phyloP scores from a whole-genome alignment of 164 flowering plant genomes.

The Berberis thunbergii region DNA sequence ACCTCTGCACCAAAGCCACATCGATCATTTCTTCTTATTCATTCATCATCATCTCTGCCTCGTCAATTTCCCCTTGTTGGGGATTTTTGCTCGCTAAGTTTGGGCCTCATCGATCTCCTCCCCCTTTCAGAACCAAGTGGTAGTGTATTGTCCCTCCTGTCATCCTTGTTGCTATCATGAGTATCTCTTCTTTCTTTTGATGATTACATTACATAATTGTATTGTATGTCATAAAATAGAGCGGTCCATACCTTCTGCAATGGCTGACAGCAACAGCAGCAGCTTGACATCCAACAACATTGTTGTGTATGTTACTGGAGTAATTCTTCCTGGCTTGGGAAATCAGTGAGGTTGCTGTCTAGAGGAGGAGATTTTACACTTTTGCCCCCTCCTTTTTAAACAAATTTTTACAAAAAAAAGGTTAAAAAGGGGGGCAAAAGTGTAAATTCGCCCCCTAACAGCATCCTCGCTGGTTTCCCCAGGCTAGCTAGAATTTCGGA shows the following conservation, averaged over 20 bases:
- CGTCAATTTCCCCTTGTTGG: constrained; percentile 56
- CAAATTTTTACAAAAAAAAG: no score
- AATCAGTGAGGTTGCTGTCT: no score
- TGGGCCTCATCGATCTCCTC: constrained; percentile 54
- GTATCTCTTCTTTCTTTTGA: background rate
- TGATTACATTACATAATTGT: background rate
- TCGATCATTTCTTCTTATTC: constrained; percentile 30
- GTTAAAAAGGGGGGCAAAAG: no score
- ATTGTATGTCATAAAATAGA: constrained; percentile 30
- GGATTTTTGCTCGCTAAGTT: constrained; percentile 56
- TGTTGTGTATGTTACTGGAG: constrained; percentile 93
- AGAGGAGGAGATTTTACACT: no score
- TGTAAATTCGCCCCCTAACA: no score
- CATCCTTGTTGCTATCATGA: constrained; percentile 8
- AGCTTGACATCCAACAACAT: constrained; percentile 21
- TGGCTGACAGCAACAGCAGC: constrained; percentile 29
- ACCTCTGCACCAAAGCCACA: constrained; percentile 9
- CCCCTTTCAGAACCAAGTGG: constrained; percentile 26
- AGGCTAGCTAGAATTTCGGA: no score
- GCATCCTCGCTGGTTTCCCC: no score
- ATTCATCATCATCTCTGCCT: constrained; percentile 14
- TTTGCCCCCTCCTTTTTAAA: no score
- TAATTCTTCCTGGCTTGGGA: no score
- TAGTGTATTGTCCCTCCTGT: constrained; percentile 30
- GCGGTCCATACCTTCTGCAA: constrained; percentile 22